These are phyloP conservation scores for Fusarium verticillioides DNA, from an alignment of 2,329 filamentous ascomycete genomes.

Conservation along the genomic window DNA sequence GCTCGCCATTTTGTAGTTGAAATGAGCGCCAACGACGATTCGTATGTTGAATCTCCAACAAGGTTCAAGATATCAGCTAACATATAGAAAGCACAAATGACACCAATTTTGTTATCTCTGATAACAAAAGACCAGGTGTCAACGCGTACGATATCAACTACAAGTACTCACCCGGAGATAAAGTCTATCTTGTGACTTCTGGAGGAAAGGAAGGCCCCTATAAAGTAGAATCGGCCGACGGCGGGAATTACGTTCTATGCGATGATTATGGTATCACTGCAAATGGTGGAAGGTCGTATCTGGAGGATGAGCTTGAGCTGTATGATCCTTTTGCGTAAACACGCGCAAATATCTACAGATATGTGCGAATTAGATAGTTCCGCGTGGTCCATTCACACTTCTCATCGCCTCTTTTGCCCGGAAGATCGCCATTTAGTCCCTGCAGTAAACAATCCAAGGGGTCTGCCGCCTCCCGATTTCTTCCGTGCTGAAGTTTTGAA, in stretches of 20 bases:
- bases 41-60: neutral
- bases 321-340: neutral
- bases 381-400: neutral
- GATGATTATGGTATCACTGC: neutral
- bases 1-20: neutral
- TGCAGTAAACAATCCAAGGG: neutral
- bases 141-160: neutral
- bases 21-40: neutral
- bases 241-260: neutral
- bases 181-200: fast-evolving
- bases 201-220: neutral
- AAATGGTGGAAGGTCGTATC: neutral
- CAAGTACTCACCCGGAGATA: neutral
- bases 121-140: neutral
- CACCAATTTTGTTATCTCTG: neutral
- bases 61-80: neutral
- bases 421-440: neutral
- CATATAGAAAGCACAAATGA: neutral
- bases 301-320: neutral
- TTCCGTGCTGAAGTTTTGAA: neutral
- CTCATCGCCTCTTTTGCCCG: neutral
- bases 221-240: neutral
- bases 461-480: neutral
- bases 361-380: neutral
- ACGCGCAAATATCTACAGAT: neutral